Conservation (phyloP, 176 grass and related monocot species). For the Oryza glaberrima region DNA sequence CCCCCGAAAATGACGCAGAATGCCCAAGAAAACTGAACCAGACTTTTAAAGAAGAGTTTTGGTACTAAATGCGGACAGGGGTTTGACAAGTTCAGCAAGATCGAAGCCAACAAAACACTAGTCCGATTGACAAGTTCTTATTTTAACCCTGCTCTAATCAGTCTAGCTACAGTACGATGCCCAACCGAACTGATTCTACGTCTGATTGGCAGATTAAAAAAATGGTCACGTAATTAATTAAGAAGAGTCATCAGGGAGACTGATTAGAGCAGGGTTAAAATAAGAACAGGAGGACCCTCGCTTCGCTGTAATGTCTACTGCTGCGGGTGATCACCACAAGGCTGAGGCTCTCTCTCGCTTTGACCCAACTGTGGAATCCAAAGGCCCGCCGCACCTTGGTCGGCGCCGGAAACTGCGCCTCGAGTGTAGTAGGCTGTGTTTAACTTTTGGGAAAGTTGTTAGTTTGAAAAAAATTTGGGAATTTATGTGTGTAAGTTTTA, state of each 20-base stretch:
- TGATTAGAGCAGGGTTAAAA: neutral
- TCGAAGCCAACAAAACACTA: neutral
- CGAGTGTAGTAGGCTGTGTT: too few relatives aligned
- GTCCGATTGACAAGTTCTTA: too few relatives aligned
- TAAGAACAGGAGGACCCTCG: neutral
- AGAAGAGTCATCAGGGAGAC: neutral
- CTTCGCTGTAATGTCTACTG: neutral
- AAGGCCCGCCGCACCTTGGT: slow-evolving; percentile 12
- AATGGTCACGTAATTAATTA: neutral
- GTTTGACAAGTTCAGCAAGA: neutral
- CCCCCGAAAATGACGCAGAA: neutral
- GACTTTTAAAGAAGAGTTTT: too few relatives aligned
- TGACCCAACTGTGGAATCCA: slow-evolving; percentile 25
- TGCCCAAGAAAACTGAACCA: neutral
- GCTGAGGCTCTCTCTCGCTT: neutral
- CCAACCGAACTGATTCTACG: neutral
- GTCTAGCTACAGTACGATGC: neutral
- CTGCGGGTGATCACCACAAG: neutral
- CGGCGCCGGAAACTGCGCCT: slow-evolving; percentile 18
- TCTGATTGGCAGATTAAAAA: neutral
- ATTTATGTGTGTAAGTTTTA: too few relatives aligned
- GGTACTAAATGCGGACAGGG: neutral
- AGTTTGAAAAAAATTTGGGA: too few relatives aligned
- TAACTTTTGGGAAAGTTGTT: too few relatives aligned
- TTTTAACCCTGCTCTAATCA: neutral